Percentiles rank a stretch among this genome's conserved stretches.
Evolutionary conservation across 768 basidiomycete species (phyloP).

Genomic region (Podaxis rugospora): DNA sequence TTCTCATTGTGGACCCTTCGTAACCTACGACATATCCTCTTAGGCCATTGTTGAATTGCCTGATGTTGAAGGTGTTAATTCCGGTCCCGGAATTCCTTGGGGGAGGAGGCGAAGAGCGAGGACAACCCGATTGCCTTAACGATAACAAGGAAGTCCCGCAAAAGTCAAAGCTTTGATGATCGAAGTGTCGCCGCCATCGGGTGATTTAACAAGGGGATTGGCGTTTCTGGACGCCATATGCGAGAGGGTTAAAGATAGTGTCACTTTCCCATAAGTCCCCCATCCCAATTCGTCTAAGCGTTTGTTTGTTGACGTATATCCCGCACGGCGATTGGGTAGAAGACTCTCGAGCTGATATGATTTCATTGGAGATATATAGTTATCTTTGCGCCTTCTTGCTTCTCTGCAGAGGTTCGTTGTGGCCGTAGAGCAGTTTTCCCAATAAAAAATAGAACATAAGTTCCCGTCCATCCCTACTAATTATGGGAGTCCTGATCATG

Average conservation of each 20-base stretch:
- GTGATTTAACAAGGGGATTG: constrained; percentile 1
- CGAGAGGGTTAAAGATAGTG: not conserved
- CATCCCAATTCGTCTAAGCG: constrained; percentile 3
- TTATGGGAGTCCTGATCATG: too few relatives aligned
- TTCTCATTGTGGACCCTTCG: not conserved
- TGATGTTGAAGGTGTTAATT: not conserved
- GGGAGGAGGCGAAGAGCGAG: not conserved
- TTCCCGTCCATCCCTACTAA: too few relatives aligned
- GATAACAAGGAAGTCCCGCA: not conserved
- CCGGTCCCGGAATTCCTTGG: not conserved
- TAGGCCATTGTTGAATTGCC: not conserved
- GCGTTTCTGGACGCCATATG: constrained; percentile 2
- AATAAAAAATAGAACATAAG: too few relatives aligned
- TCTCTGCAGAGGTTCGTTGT: not conserved
- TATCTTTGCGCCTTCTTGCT: not conserved
- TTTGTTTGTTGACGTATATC: not conserved
- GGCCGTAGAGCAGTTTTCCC: not conserved
- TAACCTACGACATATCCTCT: not conserved
- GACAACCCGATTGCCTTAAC: constrained; percentile 8
- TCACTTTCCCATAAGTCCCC: not conserved
- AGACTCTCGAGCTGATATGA: not conserved
- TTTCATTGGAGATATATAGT: not conserved
- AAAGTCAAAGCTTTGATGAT: not conserved
- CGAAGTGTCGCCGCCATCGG: not conserved
- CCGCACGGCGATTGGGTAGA: not conserved